A percentile compares a stretch with the other conserved stretches of the same genome.
phyloP scores from a whole-genome alignment of 805 yeast genomes.

The Saccharomycopsis vini region DNA sequence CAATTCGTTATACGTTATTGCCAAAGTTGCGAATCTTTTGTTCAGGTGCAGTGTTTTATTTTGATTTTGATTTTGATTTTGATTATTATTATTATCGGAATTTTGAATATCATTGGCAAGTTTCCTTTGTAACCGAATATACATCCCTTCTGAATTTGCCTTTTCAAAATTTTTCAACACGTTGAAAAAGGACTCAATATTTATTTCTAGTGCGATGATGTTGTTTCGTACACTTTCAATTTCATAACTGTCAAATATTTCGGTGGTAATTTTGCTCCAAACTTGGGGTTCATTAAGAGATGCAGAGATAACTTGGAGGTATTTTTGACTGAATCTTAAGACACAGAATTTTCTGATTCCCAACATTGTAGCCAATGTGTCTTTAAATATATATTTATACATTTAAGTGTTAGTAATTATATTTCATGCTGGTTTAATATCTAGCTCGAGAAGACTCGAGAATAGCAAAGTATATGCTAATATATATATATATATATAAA shows the following conservation, averaged over 20 bases:
- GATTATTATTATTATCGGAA: constrained; percentile 8
- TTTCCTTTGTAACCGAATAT: constrained; percentile 40
- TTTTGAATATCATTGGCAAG: constrained; percentile 23
- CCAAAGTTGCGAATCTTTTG: constrained; percentile 43
- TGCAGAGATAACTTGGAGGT: constrained; percentile 43
- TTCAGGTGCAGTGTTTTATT: constrained; percentile 19
- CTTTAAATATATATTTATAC: constrained; percentile 21
- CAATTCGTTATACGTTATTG: constrained; percentile 44
- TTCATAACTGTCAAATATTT: constrained; percentile 41
- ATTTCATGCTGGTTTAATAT: neutral
- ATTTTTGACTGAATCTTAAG: constrained; percentile 43
- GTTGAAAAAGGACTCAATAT: constrained; percentile 50
- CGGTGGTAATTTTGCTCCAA: constrained; percentile 49
- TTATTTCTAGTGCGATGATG: constrained; percentile 50
- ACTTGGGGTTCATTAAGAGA: constrained; percentile 53
- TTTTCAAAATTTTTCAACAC: constrained; percentile 49
- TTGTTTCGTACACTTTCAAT: constrained; percentile 45
- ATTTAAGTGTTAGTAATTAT: no score
- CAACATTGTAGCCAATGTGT: constrained; percentile 41
- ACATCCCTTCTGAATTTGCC: constrained; percentile 41
- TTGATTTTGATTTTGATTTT: constrained; percentile 20
- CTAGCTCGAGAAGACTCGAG: neutral
- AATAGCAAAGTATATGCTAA: no score
- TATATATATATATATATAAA: neutral
- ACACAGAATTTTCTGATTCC: constrained; percentile 47